Conservation (phyloP, 345 rosid genomes). For the Draba incana region DNA sequence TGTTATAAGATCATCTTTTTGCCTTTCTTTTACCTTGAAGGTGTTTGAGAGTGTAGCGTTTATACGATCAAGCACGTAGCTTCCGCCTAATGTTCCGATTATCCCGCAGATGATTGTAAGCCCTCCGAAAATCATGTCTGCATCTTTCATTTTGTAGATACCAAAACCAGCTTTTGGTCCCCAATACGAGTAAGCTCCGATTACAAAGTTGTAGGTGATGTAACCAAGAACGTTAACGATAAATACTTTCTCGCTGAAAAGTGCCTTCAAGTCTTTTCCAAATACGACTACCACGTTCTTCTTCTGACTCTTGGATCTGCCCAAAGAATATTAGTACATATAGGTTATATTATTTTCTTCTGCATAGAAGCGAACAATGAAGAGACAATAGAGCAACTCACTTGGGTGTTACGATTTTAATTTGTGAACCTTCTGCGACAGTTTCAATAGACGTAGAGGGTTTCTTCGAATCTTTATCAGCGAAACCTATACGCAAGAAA, state of each 20-base stretch:
- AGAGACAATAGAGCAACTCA: slow-evolving; percentile 17
- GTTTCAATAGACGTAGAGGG: slow-evolving; percentile 53
- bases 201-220: slow-evolving; percentile 84
- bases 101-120: slow-evolving; percentile 86
- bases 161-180: slow-evolving; percentile 97
- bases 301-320: slow-evolving; percentile 32
- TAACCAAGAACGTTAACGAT: slow-evolving; percentile 90
- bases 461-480: slow-evolving; percentile 58
- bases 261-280: slow-evolving; percentile 72
- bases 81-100: slow-evolving; percentile 84
- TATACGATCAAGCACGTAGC: slow-evolving; percentile 70
- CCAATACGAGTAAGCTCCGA: slow-evolving; percentile 99
- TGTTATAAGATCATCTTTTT: not conserved
- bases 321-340: slow-evolving; percentile 16
- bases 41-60: slow-evolving; percentile 80
- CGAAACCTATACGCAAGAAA: slow-evolving; percentile 58
- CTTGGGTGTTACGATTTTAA: slow-evolving; percentile 23
- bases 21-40: slow-evolving; percentile 62
- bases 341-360: not conserved
- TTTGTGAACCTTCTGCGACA: slow-evolving; percentile 34
- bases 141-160: slow-evolving; percentile 83
- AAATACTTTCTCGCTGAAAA: slow-evolving; percentile 68
- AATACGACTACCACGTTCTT: slow-evolving; percentile 59
- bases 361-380: slow-evolving; percentile 5
- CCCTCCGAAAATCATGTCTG: slow-evolving; percentile 95